phyloP scores from a whole-genome alignment of 306 rosid species.

The Trichosanthes truncata region DNA sequence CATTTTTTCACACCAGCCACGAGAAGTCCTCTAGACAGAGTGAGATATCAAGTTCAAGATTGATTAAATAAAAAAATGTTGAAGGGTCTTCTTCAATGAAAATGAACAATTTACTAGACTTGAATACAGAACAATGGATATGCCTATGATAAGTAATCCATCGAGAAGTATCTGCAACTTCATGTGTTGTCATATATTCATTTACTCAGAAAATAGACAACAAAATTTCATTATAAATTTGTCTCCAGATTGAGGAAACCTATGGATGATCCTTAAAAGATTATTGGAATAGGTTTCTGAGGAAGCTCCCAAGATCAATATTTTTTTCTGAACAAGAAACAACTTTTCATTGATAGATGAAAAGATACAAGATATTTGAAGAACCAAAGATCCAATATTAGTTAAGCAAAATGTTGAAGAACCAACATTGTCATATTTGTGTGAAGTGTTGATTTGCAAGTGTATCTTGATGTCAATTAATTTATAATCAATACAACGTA shows the following conservation, averaged over 20 bases:
- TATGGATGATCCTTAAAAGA: neutral
- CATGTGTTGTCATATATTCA: neutral
- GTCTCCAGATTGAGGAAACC: neutral
- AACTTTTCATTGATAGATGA: neutral
- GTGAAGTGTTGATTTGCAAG: neutral
- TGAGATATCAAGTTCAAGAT: neutral
- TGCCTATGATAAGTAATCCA: neutral
- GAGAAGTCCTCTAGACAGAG: conserved; percentile 47
- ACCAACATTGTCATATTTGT: neutral
- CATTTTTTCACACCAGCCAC: conserved; percentile 96
- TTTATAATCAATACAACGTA: neutral
- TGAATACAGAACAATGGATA: neutral
- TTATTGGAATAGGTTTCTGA: neutral
- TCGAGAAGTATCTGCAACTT: neutral
- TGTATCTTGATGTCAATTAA: neutral
- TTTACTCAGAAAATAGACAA: neutral
- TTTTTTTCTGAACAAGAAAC: neutral
- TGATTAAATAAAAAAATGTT: neutral
- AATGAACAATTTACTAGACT: neutral
- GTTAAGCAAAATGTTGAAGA: neutral
- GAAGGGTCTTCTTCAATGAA: neutral
- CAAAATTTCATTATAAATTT: neutral
- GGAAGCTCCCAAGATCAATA: neutral
- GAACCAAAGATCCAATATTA: neutral
- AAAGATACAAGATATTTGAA: neutral